These are phyloP conservation scores for Chloranthus sessilifolius DNA, from an alignment of 164 flowering plant genomes.

Conservation along the genomic window DNA sequence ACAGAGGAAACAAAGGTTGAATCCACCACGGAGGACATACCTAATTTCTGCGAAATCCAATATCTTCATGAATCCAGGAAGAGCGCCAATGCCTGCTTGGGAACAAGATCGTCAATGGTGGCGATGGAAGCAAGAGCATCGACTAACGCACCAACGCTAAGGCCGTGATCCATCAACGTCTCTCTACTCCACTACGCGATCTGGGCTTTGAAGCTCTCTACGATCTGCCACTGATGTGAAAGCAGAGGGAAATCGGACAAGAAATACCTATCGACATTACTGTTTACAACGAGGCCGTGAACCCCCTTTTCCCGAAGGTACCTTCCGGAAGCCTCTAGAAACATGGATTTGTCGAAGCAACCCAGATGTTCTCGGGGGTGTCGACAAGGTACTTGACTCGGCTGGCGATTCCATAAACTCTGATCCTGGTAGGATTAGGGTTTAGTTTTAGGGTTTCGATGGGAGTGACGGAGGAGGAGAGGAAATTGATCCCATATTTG, in stretches of 20 bases:
- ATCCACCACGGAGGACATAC: no score
- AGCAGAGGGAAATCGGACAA: constrained; percentile 63
- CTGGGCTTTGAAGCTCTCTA: constrained; percentile 84
- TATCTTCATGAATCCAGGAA: constrained; percentile 71
- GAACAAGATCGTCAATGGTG: constrained; percentile 68
- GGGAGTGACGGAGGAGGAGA: constrained; percentile 34
- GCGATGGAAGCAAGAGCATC: constrained; percentile 88
- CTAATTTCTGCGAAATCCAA: constrained; percentile 56
- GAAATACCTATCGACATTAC: constrained; percentile 24
- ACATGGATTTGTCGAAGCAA: constrained; percentile 87
- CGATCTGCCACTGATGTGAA: constrained; percentile 89
- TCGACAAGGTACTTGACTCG: constrained; percentile 92
- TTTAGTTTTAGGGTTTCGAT: constrained; percentile 19
- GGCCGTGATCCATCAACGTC: constrained; percentile 54
- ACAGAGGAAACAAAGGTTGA: no score
- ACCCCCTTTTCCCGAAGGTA: constrained; percentile 72
- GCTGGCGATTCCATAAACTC: constrained; percentile 58
- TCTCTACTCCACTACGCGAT: constrained; percentile 84
- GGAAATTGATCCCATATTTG: constrained; percentile 45
- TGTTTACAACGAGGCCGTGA: constrained; percentile 26
- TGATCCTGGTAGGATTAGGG: constrained; percentile 31
- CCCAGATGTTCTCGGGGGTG: constrained; percentile 97
- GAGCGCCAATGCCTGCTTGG: constrained; percentile 52
- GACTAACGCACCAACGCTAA: constrained; percentile 52
- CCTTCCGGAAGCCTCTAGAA: constrained; percentile 69